Evolutionary conservation across 2,329 filamentous ascomycete species (phyloP).

Genomic region (Emergomyces pasteurianus): DNA sequence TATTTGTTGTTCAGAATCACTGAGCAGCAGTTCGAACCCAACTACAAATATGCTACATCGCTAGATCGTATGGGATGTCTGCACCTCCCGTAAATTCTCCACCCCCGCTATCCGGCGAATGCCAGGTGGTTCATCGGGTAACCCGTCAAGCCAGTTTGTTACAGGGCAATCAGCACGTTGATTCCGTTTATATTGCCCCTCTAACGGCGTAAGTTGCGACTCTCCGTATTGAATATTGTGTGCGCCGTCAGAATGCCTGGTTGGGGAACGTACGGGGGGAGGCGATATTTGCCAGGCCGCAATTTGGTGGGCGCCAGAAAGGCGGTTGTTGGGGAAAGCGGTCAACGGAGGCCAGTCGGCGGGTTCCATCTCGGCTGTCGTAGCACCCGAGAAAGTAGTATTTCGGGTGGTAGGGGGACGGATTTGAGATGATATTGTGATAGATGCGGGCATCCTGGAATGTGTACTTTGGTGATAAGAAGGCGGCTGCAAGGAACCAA

Average conservation of each 20-base stretch:
- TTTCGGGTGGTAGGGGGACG: background rate
- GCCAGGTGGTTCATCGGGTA: background rate
- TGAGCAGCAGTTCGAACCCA: no score
- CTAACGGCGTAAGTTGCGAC: background rate
- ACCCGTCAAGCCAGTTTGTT: background rate
- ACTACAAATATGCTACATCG: background rate
- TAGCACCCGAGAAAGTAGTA: background rate
- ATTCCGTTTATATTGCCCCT: background rate
- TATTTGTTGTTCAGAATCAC: no score
- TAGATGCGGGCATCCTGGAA: background rate
- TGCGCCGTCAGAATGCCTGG: background rate
- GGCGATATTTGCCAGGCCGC: background rate
- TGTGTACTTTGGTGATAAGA: background rate
- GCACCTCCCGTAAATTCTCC: background rate
- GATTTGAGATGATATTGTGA: background rate
- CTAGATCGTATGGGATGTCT: background rate
- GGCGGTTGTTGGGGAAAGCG: background rate
- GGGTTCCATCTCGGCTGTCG: background rate
- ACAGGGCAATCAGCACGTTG: background rate
- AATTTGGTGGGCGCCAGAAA: background rate
- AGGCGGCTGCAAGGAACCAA: no score
- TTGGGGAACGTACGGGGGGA: background rate
- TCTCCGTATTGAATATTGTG: background rate
- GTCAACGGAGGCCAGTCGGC: background rate
- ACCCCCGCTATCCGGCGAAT: background rate